Evolutionary conservation across 495 filamentous ascomycete species (phyloP), one percentile per base, ranked within the genome.

Genomic region (Aspergillus saccharolyticus): DNA sequence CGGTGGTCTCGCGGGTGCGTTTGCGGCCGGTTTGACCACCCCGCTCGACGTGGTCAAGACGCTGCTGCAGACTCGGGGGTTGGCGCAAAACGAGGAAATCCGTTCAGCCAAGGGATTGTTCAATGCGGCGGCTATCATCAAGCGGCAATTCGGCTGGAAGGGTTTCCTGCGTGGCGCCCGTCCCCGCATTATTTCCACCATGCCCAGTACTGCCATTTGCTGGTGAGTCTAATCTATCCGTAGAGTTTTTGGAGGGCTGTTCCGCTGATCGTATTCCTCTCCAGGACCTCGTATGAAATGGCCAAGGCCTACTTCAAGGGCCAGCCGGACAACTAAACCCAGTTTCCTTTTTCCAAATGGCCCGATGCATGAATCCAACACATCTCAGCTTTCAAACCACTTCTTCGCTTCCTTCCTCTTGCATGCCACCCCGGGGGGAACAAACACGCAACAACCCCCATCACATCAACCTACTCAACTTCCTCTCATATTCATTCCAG

Each of bases 11-110:
- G 94, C 93, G 20, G 94, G 94, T 66, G 94, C 93, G 2, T 83
- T 97, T 58, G 94, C 94, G 4, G 93, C 95, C 24, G 95, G 88
- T 48, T 71, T 96, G 52, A 98, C 94, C 18, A 98, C 94, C 0
- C 95, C 94, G 0, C 83, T 98, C 71, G 94, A 98, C 66, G 95
- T 97, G 21, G 90, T 97, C 68, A 98, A 97, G 82, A 98, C 94
- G 1, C 83, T 97, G 66, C 77, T 98, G 56, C 94, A 98, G 69
- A 98, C 94, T 19, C 83, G 91, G 56, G 94, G 94, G 44, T 87
- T 85, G 21, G 86, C 90, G 0, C 74, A 80, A 16, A 94, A 96
- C 69, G 68, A 81, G 21, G 91, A 97, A 70, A 82, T 99, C 53
- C 79, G 94, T 52, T 88, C 89, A 55, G 91, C 89, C 16, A 89